Evolutionary conservation across 345 rosid species (phyloP), one percentile per base, ranked within the genome.

Genomic region (Pistacia integerrima): DNA sequence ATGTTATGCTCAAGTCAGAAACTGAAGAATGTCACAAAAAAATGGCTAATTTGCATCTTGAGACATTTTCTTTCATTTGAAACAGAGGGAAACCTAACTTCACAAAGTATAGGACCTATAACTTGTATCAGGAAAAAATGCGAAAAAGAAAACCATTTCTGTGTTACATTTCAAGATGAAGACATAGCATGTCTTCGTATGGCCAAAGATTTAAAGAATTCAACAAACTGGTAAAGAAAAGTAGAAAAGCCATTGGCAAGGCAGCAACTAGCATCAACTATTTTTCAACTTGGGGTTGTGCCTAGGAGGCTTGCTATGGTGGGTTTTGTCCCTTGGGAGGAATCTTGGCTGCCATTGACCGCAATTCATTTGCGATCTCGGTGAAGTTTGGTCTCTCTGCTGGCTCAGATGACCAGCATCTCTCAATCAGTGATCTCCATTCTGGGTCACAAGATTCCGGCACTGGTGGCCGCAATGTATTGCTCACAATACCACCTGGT

Each of bases 341-440:
- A 74, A 75, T 73, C 79, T 83, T 88, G 1, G 85, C 58, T 13
- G 88, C 81, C 85, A 90, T 82, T 58, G 88, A 78, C 3, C 93
- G 85, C n/a, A 91, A 77, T 49, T 79, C 88, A 0, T 78, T 76
- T 12, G 84, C 95, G 12, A 91, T 80, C 60, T 78, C 86, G 0
- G 90, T 87, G 86, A 89, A 91, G 81, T 64, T 87, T 0, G 93
- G 95, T 67, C 95, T 89, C 72, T 87, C 93, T 16, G 85, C 66
- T 57, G 89, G 91, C 60, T 91, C 95, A 6, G 95, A 30, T 36
- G 91, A 84, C 93, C 95, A 89, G 81, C 95, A 91, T 64, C 93
- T 85, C 78, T 91, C 95, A 91, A 89, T 91, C 76, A 91, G 74
- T 14, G 88, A 86, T 77, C 79, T 86, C 95, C 95, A 91, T 12